These are phyloP conservation scores for Diaporthe sp. DNA, from an alignment of 2,329 filamentous ascomycete genomes.

Conservation along the genomic window DNA sequence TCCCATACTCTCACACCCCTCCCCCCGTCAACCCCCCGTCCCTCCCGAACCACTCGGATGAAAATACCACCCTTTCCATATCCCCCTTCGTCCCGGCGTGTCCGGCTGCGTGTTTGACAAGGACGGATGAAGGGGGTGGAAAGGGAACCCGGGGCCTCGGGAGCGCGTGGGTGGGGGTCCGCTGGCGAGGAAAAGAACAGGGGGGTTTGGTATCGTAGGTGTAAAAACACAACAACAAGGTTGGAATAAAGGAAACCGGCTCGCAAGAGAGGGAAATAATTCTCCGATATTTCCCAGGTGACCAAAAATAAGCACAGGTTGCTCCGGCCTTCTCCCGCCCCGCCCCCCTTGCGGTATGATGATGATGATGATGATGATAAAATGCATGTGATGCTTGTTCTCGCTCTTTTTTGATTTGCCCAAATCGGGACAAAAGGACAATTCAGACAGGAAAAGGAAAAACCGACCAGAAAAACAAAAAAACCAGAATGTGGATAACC, in stretches of 20 bases:
- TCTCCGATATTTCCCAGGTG: constrained; percentile 19
- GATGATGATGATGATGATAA: constrained; percentile 21
- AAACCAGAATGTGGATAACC: constrained; percentile 36
- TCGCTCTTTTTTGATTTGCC: constrained; percentile 33
- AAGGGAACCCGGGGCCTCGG: constrained; percentile 5
- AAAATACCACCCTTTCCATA: not conserved
- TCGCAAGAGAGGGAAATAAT: not conserved
- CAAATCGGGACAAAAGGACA: constrained; percentile 42
- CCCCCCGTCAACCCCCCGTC: not conserved
- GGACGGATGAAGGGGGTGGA: not conserved
- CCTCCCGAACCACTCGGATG: constrained; percentile 21
- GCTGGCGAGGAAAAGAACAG: constrained; percentile 18
- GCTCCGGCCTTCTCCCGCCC: constrained; percentile 9
- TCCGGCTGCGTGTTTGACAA: constrained; percentile 30
- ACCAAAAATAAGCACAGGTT: constrained; percentile 27
- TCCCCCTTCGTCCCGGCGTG: not conserved
- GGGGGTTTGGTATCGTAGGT: constrained; percentile 28
- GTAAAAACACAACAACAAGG: constrained; percentile 37
- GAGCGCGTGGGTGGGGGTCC: constrained; percentile 21
- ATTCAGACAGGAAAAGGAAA: constrained; percentile 42
- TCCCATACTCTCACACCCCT: constrained; percentile 14
- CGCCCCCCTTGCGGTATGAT: constrained; percentile 18
- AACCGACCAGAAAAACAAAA: constrained; percentile 41
- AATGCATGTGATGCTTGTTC: constrained; percentile 33
- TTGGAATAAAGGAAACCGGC: constrained; percentile 19